These are phyloP conservation scores for Verticillium nubilum DNA, from an alignment of 2,329 filamentous ascomycete species.

Conservation along the genomic window DNA sequence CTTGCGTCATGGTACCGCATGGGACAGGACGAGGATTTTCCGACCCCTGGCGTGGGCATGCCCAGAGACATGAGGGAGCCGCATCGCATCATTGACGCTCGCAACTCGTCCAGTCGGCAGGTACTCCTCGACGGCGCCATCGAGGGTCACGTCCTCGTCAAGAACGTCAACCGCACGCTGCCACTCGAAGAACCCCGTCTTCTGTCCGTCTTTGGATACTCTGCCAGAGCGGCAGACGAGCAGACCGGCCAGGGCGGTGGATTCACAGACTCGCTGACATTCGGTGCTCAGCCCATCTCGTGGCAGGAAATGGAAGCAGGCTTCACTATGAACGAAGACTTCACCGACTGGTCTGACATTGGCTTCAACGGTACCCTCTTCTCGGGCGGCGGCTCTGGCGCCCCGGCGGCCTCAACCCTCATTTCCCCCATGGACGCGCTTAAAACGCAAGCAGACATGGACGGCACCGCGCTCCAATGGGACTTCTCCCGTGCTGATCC, in stretches of 20 bases:
- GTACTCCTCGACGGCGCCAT: slow-evolving; percentile 43
- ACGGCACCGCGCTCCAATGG: slow-evolving; percentile 53
- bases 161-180: slow-evolving; percentile 60
- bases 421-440: slow-evolving; percentile 52
- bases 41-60: slow-evolving; percentile 43
- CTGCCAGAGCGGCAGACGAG: slow-evolving; percentile 50
- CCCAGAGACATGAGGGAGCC: slow-evolving; percentile 51
- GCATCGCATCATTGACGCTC: slow-evolving; percentile 42
- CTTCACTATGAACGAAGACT: slow-evolving; percentile 1
- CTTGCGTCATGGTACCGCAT: slow-evolving; percentile 55
- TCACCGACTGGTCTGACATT: background rate
- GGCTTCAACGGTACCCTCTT: slow-evolving; percentile 3
- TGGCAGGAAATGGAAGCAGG: slow-evolving; percentile 18
- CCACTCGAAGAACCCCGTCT: slow-evolving; percentile 54
- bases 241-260: slow-evolving; percentile 37
- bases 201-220: slow-evolving; percentile 55
- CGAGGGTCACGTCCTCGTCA: slow-evolving; percentile 64
- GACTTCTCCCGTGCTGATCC: slow-evolving; percentile 44
- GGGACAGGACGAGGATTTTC: slow-evolving; percentile 43
- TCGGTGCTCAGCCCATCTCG: background rate
- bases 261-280: background rate
- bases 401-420: slow-evolving; percentile 37
- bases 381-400: slow-evolving; percentile 5
- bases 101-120: slow-evolving; percentile 35
- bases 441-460: slow-evolving; percentile 42